A percentile compares a stretch with the other conserved stretches of the same genome.
phyloP scores from a whole-genome alignment of 2,329 filamentous ascomycete species.

The Dothistroma pini region DNA sequence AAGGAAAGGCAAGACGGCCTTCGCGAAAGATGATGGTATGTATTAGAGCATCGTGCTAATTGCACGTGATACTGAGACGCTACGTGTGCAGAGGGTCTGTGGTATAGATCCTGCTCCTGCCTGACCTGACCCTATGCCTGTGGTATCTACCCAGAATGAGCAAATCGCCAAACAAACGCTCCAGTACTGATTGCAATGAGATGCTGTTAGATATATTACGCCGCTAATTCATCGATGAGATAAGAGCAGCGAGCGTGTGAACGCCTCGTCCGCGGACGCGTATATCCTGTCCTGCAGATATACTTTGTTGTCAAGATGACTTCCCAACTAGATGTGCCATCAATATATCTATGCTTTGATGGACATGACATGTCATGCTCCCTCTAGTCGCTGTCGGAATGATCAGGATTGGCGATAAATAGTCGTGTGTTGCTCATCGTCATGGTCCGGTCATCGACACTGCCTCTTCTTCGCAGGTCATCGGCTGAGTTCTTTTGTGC shows the following conservation, averaged over 20 bases:
- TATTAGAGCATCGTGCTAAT: not conserved
- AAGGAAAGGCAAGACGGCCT: not conserved
- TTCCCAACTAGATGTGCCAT: not conserved
- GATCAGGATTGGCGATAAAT: conserved; percentile 82
- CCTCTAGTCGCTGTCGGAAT: not conserved
- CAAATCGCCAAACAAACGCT: conserved; percentile 1
- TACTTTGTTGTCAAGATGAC: not conserved
- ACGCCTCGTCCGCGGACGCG: not conserved
- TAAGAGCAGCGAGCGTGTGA: conserved; percentile 3
- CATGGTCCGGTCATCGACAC: conserved; percentile 76
- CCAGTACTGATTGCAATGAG: not conserved
- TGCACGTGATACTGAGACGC: conserved; percentile 2
- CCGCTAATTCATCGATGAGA: too few species aligned
- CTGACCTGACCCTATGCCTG: not conserved
- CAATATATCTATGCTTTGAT: not conserved
- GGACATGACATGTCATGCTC: not conserved
- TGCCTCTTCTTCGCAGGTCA: conserved; percentile 71
- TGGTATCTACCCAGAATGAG: conserved; percentile 2
- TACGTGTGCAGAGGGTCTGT: not conserved
- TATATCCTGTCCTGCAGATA: conserved; percentile 4
- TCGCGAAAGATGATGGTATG: not conserved
- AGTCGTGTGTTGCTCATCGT: conserved; percentile 67
- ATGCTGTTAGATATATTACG: not conserved
- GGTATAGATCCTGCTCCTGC: not conserved
- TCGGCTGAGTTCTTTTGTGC: conserved; percentile 61